phyloP scores from a whole-genome alignment of 306 rosid genomes.

The Cucurbita pepo region DNA sequence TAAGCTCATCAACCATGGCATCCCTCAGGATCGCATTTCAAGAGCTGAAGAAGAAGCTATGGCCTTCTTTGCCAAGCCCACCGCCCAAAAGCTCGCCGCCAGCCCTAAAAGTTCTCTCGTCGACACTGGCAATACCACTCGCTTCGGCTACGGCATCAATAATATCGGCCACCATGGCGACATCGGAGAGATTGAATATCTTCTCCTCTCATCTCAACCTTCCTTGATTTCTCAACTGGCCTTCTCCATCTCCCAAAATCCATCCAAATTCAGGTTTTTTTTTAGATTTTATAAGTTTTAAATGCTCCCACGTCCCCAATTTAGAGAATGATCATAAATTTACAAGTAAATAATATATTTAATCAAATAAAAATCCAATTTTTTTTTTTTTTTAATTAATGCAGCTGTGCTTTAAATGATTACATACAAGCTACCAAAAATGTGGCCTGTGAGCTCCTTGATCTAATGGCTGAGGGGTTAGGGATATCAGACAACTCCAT shows the following conservation, averaged over 20 bases:
- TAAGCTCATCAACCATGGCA: not conserved
- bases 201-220: not conserved
- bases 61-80: not conserved
- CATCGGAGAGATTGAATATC: not conserved
- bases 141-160: not conserved
- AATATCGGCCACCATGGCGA: not conserved
- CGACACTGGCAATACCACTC: not conserved
- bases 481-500: conserved; percentile 42
- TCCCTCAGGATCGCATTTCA: not conserved
- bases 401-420: conserved; percentile 48
- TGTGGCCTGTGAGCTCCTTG: conserved; percentile 63
- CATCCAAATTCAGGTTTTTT: not conserved
- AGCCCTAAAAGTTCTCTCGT: not conserved
- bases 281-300: too few relatives aligned
- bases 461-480: conserved; percentile 63
- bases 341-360: not conserved
- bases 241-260: not conserved
- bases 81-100: not conserved
- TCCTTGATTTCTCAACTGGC: not conserved
- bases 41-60: not conserved
- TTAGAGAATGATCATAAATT: too few relatives aligned
- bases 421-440: conserved; percentile 41
- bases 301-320: too few relatives aligned
- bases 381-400: too few relatives aligned
- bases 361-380: not conserved